These are phyloP conservation scores for Phytophthora vignae DNA, from an alignment of 352 stramenopile species.

Conservation along the genomic window DNA sequence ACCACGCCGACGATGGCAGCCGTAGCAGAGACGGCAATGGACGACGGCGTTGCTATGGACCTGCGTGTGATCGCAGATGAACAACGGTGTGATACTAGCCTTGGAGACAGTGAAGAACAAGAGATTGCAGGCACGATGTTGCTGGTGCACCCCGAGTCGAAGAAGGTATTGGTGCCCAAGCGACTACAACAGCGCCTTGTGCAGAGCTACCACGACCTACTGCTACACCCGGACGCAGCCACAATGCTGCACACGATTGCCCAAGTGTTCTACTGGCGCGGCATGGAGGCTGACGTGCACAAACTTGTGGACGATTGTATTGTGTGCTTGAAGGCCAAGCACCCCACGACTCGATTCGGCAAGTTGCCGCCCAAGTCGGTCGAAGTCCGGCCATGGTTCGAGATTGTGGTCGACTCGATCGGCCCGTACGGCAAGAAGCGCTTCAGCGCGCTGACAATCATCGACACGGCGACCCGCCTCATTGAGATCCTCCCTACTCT, in stretches of 20 bases:
- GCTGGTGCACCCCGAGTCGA: background rate
- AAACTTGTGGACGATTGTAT: background rate
- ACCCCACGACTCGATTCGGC: background rate
- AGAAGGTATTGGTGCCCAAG: background rate
- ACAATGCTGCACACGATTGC: background rate
- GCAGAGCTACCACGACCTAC: background rate
- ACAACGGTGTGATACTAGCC: background rate
- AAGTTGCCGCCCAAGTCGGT: background rate
- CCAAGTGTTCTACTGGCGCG: background rate
- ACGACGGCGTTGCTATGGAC: background rate
- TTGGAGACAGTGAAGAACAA: background rate
- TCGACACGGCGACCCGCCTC: conserved; percentile 10
- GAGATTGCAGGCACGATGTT: background rate
- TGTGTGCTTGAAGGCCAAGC: background rate
- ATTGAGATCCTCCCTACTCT: background rate
- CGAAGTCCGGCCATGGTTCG: background rate
- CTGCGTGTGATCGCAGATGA: background rate
- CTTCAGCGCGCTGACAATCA: background rate
- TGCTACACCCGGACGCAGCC: background rate
- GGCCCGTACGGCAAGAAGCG: background rate
- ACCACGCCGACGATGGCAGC: background rate
- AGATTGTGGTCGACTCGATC: conserved; percentile 7
- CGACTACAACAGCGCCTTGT: background rate
- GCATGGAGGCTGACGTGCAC: background rate
- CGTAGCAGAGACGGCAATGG: background rate